Evolutionary conservation across 768 basidiomycete species (phyloP).

Genomic region (Ramaria rubella): DNA sequence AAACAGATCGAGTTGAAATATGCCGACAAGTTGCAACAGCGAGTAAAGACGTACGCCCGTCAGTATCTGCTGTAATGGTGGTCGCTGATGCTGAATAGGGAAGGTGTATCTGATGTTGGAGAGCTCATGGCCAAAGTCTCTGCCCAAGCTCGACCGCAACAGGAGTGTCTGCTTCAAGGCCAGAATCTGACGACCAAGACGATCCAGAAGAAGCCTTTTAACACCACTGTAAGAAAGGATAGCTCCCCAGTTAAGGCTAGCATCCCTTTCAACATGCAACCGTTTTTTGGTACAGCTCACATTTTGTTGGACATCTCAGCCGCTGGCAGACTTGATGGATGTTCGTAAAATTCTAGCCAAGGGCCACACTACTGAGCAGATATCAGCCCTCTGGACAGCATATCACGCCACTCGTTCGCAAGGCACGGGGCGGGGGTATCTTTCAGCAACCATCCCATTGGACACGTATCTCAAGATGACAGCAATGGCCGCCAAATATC

Average conservation of each 20-base stretch:
- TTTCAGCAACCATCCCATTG: conserved; percentile 77
- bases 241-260: conserved; percentile 61
- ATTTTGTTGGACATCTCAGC: conserved; percentile 38
- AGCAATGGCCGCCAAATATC: conserved; percentile 54
- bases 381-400: conserved; percentile 80
- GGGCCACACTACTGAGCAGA: conserved; percentile 64
- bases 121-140: conserved; percentile 28
- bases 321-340: conserved; percentile 77
- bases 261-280: conserved; percentile 7
- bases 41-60: conserved; percentile 65
- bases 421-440: conserved; percentile 75
- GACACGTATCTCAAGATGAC: conserved; percentile 69
- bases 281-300: background rate
- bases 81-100: conserved; percentile 24
- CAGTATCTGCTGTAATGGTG: conserved; percentile 25
- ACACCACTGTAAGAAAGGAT: conserved; percentile 41
- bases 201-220: conserved; percentile 8
- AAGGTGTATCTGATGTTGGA: conserved; percentile 33
- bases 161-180: conserved; percentile 33
- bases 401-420: conserved; percentile 80
- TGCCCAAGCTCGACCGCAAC: conserved; percentile 4
- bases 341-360: conserved; percentile 57
- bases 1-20: conserved; percentile 39
- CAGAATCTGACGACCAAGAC: conserved; percentile 11
- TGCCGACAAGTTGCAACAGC: conserved; percentile 57